These are phyloP conservation scores for Mallotus repandus DNA, from an alignment of 441 rosid genomes.

Conservation along the genomic window DNA sequence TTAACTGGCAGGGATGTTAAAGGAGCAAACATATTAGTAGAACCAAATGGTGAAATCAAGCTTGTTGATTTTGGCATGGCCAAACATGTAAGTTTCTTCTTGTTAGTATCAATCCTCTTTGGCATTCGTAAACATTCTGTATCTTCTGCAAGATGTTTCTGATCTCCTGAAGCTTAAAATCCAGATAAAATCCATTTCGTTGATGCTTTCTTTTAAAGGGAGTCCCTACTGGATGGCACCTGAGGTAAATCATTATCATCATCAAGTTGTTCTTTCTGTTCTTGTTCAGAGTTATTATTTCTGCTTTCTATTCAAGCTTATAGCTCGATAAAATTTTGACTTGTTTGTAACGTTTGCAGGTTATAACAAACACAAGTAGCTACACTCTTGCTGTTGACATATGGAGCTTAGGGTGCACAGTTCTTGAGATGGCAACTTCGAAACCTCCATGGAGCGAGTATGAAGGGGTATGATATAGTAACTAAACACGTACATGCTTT, in stretches of 20 bases:
- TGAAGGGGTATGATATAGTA: slow-evolving; percentile 57
- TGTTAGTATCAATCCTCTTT: neutral
- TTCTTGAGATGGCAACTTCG: slow-evolving; percentile 84
- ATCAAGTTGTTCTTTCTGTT: neutral
- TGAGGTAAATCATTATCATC: slow-evolving; percentile 3
- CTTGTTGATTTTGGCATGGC: slow-evolving; percentile 25
- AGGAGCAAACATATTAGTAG: slow-evolving; percentile 26
- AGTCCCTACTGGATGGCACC: slow-evolving; percentile 26
- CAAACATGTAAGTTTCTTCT: slow-evolving; percentile 12
- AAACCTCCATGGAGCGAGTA: slow-evolving; percentile 84
- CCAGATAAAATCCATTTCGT: slow-evolving; percentile 11
- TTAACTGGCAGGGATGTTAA: slow-evolving; percentile 16
- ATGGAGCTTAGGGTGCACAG: slow-evolving; percentile 84
- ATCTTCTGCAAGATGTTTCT: neutral
- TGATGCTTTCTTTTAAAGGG: slow-evolving; percentile 16
- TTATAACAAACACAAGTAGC: slow-evolving; percentile 14
- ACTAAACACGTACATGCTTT: neutral
- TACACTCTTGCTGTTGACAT: slow-evolving; percentile 29
- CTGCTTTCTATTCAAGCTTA: neutral
- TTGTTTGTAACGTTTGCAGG: slow-evolving; percentile 5
- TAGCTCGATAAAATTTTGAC: neutral
- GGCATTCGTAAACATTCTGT: neutral
- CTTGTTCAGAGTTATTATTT: neutral
- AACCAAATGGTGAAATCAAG: slow-evolving; percentile 17
- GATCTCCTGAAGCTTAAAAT: neutral